Evolutionary conservation across 2,329 filamentous ascomycete species (phyloP).

Genomic region (Aspergillus fructus): DNA sequence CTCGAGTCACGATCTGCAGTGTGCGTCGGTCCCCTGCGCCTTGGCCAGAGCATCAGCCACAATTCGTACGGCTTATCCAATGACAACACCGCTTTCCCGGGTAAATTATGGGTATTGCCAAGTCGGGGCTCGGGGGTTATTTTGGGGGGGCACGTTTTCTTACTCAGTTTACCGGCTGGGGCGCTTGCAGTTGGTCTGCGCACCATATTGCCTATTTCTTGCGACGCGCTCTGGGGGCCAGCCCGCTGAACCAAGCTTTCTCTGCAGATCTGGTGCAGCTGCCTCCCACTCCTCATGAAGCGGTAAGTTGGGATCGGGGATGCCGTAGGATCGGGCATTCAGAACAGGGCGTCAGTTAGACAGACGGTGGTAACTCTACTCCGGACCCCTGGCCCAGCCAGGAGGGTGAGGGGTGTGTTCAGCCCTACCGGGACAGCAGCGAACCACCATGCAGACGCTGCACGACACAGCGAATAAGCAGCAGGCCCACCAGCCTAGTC

Average conservation of each 20-base stretch:
- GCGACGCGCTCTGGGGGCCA: not conserved
- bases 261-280: not conserved
- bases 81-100: not conserved
- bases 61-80: not conserved
- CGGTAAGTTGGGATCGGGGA: not conserved
- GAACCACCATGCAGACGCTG: not conserved
- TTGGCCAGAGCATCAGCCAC: conserved; percentile 7
- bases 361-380: no score
- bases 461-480: not conserved
- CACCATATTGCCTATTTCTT: not conserved
- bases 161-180: not conserved
- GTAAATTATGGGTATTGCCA: not conserved
- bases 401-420: not conserved
- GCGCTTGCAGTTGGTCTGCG: not conserved
- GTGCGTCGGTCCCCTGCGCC: conserved; percentile 3
- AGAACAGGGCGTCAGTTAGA: not conserved
- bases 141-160: not conserved
- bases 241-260: not conserved
- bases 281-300: not conserved
- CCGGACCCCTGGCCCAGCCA: no score
- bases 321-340: not conserved
- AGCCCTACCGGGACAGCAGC: conserved; percentile 17
- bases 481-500: not conserved
- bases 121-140: not conserved
- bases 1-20: conserved; percentile 5